Conservation (phyloP, 257 asterid genomes). For the Gynochthodes officinalis region DNA sequence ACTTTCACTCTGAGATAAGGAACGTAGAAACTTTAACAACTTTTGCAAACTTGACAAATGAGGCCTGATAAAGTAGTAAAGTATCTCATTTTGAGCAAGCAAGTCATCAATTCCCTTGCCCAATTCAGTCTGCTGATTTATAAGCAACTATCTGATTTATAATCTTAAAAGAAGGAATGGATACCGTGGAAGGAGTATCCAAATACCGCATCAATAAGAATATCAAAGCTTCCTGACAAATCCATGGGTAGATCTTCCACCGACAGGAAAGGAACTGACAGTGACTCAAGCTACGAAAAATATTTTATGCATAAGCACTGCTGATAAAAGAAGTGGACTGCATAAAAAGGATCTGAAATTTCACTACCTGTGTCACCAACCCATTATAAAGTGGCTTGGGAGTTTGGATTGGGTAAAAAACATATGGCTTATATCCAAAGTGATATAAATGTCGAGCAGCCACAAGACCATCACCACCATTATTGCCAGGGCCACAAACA, state of each 20-base stretch:
- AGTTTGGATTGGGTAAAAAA: constrained; percentile 85
- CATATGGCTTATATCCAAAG: constrained; percentile 66
- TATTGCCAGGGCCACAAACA: constrained; percentile 89
- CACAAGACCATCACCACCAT: constrained; percentile 97
- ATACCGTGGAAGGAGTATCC: constrained; percentile 92
- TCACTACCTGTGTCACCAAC: constrained; percentile 64
- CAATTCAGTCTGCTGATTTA: too few species aligned
- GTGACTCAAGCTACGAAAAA: constrained; percentile 74
- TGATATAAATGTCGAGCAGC: constrained; percentile 92
- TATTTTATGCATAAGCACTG: constrained; percentile 27
- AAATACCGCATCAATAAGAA: constrained; percentile 77
- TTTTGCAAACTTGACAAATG: not conserved
- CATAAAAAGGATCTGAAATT: not conserved
- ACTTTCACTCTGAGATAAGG: too few species aligned
- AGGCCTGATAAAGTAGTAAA: not conserved
- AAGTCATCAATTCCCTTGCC: not conserved
- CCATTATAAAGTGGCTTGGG: constrained; percentile 68
- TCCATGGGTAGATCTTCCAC: constrained; percentile 72
- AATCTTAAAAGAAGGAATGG: not conserved
- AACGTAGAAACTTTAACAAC: not conserved
- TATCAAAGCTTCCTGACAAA: constrained; percentile 61
- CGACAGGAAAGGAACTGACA: constrained; percentile 72
- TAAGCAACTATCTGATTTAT: too few species aligned
- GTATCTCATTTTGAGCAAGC: not conserved
- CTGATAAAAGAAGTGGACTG: constrained; percentile 17